phyloP scores from a whole-genome alignment of 2,329 filamentous ascomycete species.

The Beauveria bassiana region DNA sequence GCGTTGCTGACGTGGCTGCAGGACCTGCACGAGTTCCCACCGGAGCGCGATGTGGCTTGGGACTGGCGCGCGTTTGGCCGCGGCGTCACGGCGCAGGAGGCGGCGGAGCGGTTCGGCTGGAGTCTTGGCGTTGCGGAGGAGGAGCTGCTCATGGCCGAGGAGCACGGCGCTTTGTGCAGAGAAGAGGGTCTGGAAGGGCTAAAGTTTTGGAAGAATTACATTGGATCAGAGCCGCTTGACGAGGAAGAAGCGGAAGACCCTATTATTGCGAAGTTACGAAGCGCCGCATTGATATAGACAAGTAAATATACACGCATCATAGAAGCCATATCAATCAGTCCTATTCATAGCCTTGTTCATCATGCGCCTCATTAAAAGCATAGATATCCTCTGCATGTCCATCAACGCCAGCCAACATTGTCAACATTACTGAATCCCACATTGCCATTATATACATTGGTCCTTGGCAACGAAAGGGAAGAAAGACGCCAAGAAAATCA shows the following conservation, averaged over 20 bases:
- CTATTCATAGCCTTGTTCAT: background rate
- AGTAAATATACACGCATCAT: background rate
- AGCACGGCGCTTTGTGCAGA: constrained; percentile 76
- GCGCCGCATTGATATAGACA: constrained; percentile 9
- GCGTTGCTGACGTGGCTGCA: constrained; percentile 70
- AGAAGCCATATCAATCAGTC: background rate
- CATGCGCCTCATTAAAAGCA: background rate
- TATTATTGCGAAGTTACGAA: background rate
- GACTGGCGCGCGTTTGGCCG: constrained; percentile 72
- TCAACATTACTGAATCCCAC: background rate
- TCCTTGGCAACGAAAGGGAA: background rate
- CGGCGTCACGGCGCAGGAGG: constrained; percentile 83
- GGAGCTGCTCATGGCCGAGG: constrained; percentile 95
- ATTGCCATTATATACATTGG: background rate
- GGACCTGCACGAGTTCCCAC: constrained; percentile 60
- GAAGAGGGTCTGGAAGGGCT: constrained; percentile 89
- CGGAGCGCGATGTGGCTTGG: constrained; percentile 60
- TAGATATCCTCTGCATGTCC: background rate
- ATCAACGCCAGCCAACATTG: background rate
- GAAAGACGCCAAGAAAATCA: background rate
- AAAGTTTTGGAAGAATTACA: constrained; percentile 85
- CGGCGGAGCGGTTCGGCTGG: constrained; percentile 88
- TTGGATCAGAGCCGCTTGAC: constrained; percentile 29
- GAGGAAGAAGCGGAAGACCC: constrained; percentile 4
- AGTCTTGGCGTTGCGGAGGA: constrained; percentile 93